Percentiles rank a stretch among this genome's conserved stretches.
These are phyloP conservation scores for Penicillium sp. DNA, from an alignment of 2,329 filamentous ascomycete species.

Conservation along the genomic window DNA sequence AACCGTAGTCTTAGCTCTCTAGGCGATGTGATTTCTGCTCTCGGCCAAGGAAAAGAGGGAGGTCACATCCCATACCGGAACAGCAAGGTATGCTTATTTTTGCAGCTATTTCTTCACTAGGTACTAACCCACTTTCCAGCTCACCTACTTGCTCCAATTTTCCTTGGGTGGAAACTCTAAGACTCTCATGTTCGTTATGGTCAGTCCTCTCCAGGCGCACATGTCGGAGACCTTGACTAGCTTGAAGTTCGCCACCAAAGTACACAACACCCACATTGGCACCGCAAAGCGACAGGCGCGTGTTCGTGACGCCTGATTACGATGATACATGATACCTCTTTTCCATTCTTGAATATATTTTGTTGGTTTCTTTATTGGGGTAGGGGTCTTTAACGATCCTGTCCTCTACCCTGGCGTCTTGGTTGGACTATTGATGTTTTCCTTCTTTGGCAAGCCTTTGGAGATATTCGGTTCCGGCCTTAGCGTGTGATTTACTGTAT, in stretches of 20 bases:
- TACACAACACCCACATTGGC: conserved; percentile 83
- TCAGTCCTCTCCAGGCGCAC: conserved; percentile 86
- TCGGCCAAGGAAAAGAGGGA: conserved; percentile 76
- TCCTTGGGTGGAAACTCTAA: conserved; percentile 93
- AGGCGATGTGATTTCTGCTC: conserved; percentile 88
- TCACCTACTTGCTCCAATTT: conserved; percentile 93
- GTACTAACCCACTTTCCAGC: conserved; percentile 42
- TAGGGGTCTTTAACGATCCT: conserved; percentile 30
- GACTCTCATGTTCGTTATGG: conserved; percentile 99
- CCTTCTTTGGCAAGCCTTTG: conserved; percentile 4
- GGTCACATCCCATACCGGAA: conserved; percentile 91
- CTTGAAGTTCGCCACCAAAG: conserved; percentile 93
- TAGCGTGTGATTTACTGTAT: conserved; percentile 22
- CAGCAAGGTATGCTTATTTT: conserved; percentile 65
- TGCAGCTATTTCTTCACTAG: neutral
- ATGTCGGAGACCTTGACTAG: conserved; percentile 90
- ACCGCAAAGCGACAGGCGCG: conserved; percentile 61
- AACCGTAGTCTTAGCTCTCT: conserved; percentile 91
- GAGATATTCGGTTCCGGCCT: conserved; percentile 8
- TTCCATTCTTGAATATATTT: conserved; percentile 24
- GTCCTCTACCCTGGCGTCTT: conserved; percentile 31
- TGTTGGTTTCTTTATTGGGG: conserved; percentile 12
- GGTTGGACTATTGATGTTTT: conserved; percentile 13
- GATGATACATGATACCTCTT: conserved; percentile 26
- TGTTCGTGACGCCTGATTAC: conserved; percentile 35